These are phyloP conservation scores for Colletotrichum endophyticum DNA, from an alignment of 2,329 filamentous ascomycete species.

Conservation along the genomic window DNA sequence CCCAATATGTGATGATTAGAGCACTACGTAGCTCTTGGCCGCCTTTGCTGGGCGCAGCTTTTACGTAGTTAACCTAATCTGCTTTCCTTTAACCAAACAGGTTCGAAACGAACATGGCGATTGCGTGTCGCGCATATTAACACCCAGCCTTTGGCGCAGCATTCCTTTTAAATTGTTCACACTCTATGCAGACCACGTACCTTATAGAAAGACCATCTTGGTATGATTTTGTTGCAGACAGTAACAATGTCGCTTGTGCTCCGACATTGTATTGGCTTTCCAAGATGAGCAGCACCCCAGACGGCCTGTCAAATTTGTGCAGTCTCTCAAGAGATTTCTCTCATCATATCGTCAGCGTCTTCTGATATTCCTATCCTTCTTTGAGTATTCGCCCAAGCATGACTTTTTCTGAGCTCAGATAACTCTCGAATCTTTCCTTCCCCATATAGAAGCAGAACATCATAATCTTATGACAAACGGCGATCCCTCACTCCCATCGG, in stretches of 20 bases:
- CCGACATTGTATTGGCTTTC: accelerated
- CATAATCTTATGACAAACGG: neutral
- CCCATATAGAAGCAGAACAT: neutral
- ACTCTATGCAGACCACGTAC: neutral
- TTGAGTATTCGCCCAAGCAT: neutral
- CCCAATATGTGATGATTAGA: accelerated
- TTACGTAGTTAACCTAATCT: accelerated
- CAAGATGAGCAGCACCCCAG: neutral
- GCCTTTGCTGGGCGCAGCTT: neutral
- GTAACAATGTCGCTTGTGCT: neutral
- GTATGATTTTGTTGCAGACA: neutral
- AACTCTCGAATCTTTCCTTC: neutral
- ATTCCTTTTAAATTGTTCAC: neutral
- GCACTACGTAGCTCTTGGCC: neutral
- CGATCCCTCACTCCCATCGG: neutral
- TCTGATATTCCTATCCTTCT: neutral
- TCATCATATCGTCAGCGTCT: neutral
- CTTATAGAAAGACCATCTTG: neutral
- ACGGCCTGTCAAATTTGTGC: accelerated
- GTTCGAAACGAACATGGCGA: neutral
- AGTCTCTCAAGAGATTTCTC: neutral
- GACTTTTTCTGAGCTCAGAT: neutral
- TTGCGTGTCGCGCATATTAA: neutral
- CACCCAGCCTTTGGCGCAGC: neutral
- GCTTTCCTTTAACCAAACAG: neutral